These are phyloP conservation scores for Trichoderma oligosporum DNA, from an alignment of 2,329 filamentous ascomycete genomes.

Conservation along the genomic window DNA sequence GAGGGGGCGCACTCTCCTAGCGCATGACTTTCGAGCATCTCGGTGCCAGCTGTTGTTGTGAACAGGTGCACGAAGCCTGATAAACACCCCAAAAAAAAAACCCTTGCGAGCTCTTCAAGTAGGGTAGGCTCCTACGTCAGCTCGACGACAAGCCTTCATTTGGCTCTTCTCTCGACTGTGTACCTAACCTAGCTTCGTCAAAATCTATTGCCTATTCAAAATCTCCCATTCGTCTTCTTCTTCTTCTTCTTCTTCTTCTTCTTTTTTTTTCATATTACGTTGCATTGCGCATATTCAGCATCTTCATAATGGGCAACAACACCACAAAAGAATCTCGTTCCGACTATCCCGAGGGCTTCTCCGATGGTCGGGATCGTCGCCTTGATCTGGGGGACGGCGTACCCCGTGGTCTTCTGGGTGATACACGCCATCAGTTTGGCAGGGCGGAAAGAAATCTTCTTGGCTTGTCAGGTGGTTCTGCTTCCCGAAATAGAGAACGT, in stretches of 20 bases:
- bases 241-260: background rate
- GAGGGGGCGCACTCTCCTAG: background rate
- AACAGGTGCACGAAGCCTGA: background rate
- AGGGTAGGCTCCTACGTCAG: slow-evolving; percentile 1
- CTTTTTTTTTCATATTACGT: background rate
- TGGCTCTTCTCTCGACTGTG: background rate
- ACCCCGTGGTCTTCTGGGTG: slow-evolving; percentile 22
- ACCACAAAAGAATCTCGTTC: slow-evolving; percentile 40
- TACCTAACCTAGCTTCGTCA: background rate
- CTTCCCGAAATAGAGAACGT: slow-evolving; percentile 38
- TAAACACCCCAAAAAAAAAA: no score
- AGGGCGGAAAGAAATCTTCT: slow-evolving; percentile 45
- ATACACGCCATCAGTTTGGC: slow-evolving; percentile 27
- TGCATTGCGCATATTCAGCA: background rate
- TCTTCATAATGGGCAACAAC: slow-evolving; percentile 37
- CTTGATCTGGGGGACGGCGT: slow-evolving; percentile 24
- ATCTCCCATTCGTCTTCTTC: background rate
- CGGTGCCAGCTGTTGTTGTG: background rate
- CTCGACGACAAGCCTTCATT: background rate
- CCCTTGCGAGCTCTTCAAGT: background rate
- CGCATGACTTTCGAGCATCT: background rate
- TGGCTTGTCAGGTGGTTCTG: slow-evolving; percentile 42
- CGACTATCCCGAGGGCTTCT: slow-evolving; percentile 26
- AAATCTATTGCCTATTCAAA: background rate
- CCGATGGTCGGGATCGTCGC: slow-evolving; percentile 25